Evolutionary conservation across 73 alveolate species (phyloP).

Genomic region (Paraurostyla sp.): DNA sequence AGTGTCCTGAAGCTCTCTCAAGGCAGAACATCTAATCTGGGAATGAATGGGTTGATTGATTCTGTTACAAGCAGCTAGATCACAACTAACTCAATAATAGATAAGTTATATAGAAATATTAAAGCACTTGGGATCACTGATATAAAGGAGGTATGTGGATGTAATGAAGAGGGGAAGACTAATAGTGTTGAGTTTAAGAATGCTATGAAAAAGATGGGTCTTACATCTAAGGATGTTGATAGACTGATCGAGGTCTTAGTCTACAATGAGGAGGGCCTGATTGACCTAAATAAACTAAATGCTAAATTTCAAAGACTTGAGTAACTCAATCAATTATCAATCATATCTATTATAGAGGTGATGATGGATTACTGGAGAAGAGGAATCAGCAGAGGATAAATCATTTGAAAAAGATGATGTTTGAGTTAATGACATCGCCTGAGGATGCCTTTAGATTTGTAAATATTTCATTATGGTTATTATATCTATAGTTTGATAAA

Average conservation of each 20-base stretch:
- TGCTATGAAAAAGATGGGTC: neutral
- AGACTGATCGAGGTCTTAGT: constrained; percentile 23
- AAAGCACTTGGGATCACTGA: neutral
- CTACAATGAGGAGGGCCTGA: constrained; percentile 37
- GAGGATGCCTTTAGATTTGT: constrained; percentile 71
- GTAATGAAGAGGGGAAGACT: neutral
- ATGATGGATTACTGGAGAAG: constrained; percentile 33
- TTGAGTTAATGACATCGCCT: constrained; percentile 61
- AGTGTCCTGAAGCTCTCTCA: too few relatives aligned
- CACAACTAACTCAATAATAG: neutral
- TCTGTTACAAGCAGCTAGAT: neutral
- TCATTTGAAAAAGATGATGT: constrained; percentile 49
- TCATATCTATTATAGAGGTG: constrained; percentile 36
- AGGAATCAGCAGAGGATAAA: constrained; percentile 36
- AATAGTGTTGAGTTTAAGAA: constrained; percentile 25
- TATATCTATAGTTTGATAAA: constrained; percentile 58
- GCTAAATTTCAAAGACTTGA: constrained; percentile 19
- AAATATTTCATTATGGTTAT: neutral
- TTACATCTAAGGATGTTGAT: constrained; percentile 30
- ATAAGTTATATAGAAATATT: constrained; percentile 13
- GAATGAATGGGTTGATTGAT: neutral
- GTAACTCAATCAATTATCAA: neutral
- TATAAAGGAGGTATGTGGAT: neutral
- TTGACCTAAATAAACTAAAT: neutral
- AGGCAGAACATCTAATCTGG: too few relatives aligned